Evolutionary conservation across 148 eudicot genomes (phyloP).

Genomic region (Chenopodium quinoa): DNA sequence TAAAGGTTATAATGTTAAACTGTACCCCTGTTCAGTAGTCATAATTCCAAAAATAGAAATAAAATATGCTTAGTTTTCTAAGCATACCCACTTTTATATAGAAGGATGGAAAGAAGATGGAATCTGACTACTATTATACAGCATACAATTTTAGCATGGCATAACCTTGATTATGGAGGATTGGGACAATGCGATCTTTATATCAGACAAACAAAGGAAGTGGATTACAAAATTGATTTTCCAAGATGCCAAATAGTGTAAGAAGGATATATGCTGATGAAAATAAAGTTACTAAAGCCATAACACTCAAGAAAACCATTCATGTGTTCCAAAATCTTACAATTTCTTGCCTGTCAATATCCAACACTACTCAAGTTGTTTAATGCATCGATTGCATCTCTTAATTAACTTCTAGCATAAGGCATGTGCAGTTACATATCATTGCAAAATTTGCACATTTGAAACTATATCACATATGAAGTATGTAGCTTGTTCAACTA

Average conservation of each 20-base stretch:
- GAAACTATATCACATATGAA: not conserved
- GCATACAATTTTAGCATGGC: not conserved
- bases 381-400: too few species aligned
- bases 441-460: not conserved
- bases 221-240: not conserved
- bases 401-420: not conserved
- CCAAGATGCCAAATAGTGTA: not conserved
- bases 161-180: too few species aligned
- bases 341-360: not conserved
- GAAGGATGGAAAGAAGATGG: not conserved
- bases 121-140: not conserved
- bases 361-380: too few species aligned
- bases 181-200: too few species aligned
- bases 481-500: conserved; percentile 2
- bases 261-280: not conserved
- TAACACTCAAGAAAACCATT: not conserved
- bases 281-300: not conserved
- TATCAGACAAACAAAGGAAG: not conserved
- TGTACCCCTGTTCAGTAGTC: not conserved
- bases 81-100: not conserved
- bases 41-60: too few species aligned
- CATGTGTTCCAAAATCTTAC: not conserved
- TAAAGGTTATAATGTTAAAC: not conserved
- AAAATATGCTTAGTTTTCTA: too few species aligned
- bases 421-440: not conserved